phyloP scores from a whole-genome alignment of 2,329 filamentous ascomycete genomes.

The Colletotrichum lindemuthianum region DNA sequence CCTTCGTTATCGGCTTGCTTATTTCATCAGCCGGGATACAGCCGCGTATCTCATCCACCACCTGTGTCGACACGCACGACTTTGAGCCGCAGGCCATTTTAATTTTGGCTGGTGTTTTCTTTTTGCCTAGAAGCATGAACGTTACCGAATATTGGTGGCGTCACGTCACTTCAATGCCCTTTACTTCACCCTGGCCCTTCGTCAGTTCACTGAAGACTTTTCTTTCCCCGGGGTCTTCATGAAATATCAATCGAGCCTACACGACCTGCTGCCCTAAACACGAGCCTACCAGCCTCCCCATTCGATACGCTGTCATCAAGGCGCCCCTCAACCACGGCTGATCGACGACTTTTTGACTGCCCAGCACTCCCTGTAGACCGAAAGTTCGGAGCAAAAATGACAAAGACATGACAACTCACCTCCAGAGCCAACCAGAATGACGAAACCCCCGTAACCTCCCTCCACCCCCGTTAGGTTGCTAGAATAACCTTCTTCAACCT shows the following conservation, averaged over 20 bases:
- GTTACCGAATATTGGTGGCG: not conserved
- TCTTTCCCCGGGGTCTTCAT: not conserved
- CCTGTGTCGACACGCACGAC: constrained; percentile 4
- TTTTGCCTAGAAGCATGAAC: constrained; percentile 25
- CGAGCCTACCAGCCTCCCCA: not conserved
- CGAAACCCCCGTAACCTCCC: not conserved
- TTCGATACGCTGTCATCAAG: not conserved
- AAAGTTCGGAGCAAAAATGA: constrained; percentile 10
- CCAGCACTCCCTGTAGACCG: not conserved
- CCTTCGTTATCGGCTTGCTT: not conserved
- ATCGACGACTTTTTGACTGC: not conserved
- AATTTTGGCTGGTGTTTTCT: not conserved
- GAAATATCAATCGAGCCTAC: not conserved
- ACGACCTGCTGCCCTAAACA: not conserved
- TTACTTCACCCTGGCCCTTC: not conserved
- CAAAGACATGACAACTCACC: constrained; percentile 22
- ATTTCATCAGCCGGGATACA: not conserved
- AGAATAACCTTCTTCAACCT: constrained; percentile 20
- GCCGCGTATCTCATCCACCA: constrained; percentile 15
- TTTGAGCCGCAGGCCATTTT: constrained; percentile 21
- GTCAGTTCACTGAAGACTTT: not conserved
- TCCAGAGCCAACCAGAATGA: not conserved
- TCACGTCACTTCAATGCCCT: not conserved
- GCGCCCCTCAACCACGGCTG: not conserved
- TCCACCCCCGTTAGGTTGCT: constrained; percentile 6